phyloP scores from a whole-genome alignment of 345 rosid genomes.

The Mercurialis annua region DNA sequence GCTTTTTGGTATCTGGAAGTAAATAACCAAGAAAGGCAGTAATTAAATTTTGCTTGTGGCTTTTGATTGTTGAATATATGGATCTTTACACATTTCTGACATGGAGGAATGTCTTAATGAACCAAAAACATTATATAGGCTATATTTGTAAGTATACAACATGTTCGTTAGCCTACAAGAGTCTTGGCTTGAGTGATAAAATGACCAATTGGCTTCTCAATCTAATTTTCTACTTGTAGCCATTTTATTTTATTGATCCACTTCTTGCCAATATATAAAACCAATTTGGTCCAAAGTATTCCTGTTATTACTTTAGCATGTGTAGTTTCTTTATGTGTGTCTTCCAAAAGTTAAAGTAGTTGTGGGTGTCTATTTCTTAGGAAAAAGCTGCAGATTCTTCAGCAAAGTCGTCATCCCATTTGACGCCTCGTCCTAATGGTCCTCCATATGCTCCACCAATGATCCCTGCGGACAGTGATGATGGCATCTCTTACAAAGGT shows the following conservation, averaged over 20 bases:
- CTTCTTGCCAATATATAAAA: too few relatives aligned
- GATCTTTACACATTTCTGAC: neutral
- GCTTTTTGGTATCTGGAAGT: neutral
- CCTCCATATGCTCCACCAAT: slow-evolving; percentile 60
- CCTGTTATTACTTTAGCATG: neutral
- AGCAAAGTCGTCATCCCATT: slow-evolving; percentile 59
- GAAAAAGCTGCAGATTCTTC: slow-evolving; percentile 68
- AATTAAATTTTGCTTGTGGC: neutral
- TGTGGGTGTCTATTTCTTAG: slow-evolving; percentile 36
- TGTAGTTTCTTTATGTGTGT: neutral
- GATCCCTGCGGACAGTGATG: slow-evolving; percentile 61
- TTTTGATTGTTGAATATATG: neutral
- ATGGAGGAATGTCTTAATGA: neutral
- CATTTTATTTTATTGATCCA: too few relatives aligned
- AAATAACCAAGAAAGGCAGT: neutral
- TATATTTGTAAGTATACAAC: neutral
- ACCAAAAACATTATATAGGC: neutral
- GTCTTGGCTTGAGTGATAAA: neutral
- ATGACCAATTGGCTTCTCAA: neutral
- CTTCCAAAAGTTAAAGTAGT: slow-evolving; percentile 8
- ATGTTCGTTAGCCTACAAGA: neutral
- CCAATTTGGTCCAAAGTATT: neutral
- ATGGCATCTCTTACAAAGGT: slow-evolving; percentile 75
- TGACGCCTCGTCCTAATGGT: slow-evolving; percentile 59
- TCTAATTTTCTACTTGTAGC: neutral